Evolutionary conservation across 1,139 yeast species (phyloP).

Genomic region (Pichia sp.): DNA sequence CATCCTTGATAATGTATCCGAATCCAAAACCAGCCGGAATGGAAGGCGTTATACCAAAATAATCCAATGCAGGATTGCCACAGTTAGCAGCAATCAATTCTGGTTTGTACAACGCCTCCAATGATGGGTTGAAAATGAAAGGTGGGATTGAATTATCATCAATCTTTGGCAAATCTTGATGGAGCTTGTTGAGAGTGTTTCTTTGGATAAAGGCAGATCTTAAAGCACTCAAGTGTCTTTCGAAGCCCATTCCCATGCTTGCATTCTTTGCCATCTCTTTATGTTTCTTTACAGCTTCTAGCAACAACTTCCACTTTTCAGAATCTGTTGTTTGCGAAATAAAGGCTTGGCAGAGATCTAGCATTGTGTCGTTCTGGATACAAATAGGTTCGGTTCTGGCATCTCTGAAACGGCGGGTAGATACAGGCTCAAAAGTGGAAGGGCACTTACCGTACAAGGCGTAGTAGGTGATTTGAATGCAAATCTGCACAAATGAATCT

Average conservation of each 20-base stretch:
- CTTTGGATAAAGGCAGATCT: slow-evolving; percentile 45
- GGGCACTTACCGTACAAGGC: slow-evolving; percentile 67
- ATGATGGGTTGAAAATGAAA: slow-evolving; percentile 34
- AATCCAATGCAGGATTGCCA: slow-evolving; percentile 70
- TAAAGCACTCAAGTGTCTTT: slow-evolving; percentile 64
- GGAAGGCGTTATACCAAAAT: slow-evolving; percentile 77
- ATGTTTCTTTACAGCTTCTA: slow-evolving; percentile 51
- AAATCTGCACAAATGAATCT: slow-evolving; percentile 65
- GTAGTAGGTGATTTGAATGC: slow-evolving; percentile 67
- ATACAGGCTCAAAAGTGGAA: slow-evolving; percentile 67
- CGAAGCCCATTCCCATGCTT: slow-evolving; percentile 62
- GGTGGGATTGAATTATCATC: slow-evolving; percentile 34
- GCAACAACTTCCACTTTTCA: slow-evolving; percentile 48
- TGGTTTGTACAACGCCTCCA: slow-evolving; percentile 35
- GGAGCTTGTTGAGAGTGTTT: slow-evolving; percentile 42
- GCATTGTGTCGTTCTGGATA: slow-evolving; percentile 52
- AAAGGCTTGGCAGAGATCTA: slow-evolving; percentile 55
- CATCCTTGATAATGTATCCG: slow-evolving; percentile 69
- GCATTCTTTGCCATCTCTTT: slow-evolving; percentile 46
- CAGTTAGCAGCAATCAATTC: slow-evolving; percentile 52
- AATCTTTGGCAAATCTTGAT: slow-evolving; percentile 30
- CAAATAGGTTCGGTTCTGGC: slow-evolving; percentile 67
- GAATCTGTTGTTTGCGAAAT: slow-evolving; percentile 46
- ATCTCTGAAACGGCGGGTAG: slow-evolving; percentile 63
- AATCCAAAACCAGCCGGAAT: slow-evolving; percentile 71